Conservation (phyloP, 225 moss, liverwort and hornwort genomes). For the Polytrichum formosum region DNA sequence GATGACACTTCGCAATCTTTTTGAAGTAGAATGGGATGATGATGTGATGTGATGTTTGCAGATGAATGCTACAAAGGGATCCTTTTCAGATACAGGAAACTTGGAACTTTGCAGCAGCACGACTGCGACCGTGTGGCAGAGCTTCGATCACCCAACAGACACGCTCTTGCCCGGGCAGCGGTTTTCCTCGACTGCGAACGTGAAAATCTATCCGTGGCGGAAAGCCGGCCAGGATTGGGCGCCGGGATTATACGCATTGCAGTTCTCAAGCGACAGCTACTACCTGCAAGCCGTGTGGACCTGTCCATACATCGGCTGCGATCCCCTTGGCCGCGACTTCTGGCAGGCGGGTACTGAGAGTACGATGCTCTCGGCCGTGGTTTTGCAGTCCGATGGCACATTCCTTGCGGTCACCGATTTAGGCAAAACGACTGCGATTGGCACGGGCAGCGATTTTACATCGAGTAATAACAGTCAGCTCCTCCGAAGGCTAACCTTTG, state of each 20-base stretch:
- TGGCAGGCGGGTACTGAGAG: background rate
- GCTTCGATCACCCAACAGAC: constrained; percentile 9
- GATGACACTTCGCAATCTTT: no score
- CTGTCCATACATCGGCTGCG: background rate
- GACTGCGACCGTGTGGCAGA: background rate
- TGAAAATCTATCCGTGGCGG: background rate
- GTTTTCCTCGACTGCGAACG: no score
- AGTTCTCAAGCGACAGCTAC: no score
- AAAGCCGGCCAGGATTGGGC: constrained; percentile 2
- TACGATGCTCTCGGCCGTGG: background rate
- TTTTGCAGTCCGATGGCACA: background rate
- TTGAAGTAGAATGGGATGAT: no score
- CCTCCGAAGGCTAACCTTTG: background rate
- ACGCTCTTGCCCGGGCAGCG: constrained; percentile 6
- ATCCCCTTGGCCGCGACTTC: background rate
- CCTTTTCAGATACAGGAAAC: background rate
- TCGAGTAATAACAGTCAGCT: no score
- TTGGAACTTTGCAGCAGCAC: background rate
- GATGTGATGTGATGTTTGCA: no score
- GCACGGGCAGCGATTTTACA: background rate
- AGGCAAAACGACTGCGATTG: background rate
- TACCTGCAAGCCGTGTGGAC: no score
- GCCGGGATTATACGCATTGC: background rate
- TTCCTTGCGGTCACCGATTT: no score
- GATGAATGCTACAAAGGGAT: background rate